Conservation (phyloP, 2,329 filamentous ascomycete species). For the Colletotrichum agaves region DNA sequence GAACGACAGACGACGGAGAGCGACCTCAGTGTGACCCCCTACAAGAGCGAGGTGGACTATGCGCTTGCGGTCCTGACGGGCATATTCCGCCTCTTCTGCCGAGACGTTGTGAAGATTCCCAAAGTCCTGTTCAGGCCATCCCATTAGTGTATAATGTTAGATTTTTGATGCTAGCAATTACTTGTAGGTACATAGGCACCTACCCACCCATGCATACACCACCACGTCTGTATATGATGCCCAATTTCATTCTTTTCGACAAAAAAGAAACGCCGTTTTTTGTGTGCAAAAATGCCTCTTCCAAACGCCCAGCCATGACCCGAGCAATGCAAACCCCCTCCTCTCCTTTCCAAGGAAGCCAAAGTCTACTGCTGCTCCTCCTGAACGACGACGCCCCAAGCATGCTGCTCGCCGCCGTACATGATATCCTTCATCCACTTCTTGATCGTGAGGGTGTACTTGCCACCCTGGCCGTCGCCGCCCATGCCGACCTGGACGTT, state of each 20-base stretch:
- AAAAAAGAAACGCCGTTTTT: neutral
- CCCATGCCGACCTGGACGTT: conserved; percentile 73
- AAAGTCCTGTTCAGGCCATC: no score
- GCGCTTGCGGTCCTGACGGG: no score
- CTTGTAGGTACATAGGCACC: neutral
- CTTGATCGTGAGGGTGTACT: conserved; percentile 72
- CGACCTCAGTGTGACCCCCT: no score
- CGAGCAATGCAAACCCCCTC: neutral
- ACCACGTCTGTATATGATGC: neutral
- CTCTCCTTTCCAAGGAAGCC: neutral
- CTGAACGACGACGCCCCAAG: conserved; percentile 75
- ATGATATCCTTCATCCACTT: conserved; percentile 77
- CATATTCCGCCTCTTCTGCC: no score
- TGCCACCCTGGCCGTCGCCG: conserved; percentile 60
- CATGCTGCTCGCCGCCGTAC: conserved; percentile 75
- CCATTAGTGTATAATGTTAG: no score
- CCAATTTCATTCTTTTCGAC: neutral
- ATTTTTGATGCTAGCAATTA: neutral
- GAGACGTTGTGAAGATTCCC: no score
- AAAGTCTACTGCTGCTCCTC: conserved; percentile 63
- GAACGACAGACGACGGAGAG: no score
- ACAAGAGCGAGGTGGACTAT: no score
- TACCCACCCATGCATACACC: neutral
- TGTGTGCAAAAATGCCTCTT: conserved; percentile 2
- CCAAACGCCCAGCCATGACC: neutral